Percentiles rank a stretch among this genome's conserved stretches.
Conservation (phyloP, 257 asterid genomes). For the Solanum sparsipilum region DNA sequence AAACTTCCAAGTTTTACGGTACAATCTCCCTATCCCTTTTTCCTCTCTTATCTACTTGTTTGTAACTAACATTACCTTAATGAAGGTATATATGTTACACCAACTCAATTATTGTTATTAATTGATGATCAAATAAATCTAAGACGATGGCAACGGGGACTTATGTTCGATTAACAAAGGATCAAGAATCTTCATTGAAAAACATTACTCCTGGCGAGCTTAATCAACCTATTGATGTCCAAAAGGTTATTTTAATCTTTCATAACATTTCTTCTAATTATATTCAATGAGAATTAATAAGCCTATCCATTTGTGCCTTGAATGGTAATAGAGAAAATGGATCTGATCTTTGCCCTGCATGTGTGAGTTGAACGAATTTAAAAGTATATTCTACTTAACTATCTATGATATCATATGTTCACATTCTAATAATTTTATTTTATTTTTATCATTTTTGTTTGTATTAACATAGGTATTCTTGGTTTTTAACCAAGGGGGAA, state of each 20-base stretch:
- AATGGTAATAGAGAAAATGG: neutral
- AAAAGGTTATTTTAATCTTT: constrained; percentile 22
- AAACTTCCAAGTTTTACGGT: neutral
- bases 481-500: too few species aligned
- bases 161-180: constrained; percentile 58
- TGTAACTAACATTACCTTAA: neutral
- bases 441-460: too few species aligned
- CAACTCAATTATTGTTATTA: neutral
- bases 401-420: neutral
- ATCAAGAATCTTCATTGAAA: constrained; percentile 33
- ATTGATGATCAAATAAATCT: neutral
- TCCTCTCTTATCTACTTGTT: neutral
- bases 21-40: neutral
- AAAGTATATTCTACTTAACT: neutral
- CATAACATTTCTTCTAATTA: neutral
- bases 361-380: neutral
- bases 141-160: constrained; percentile 36
- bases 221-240: constrained; percentile 62
- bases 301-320: neutral
- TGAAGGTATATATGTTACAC: neutral
- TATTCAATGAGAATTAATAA: neutral
- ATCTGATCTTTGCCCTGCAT: neutral
- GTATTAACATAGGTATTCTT: too few species aligned
- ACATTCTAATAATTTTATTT: neutral
- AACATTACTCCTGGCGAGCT: constrained; percentile 70